These are phyloP conservation scores for Casuarina cunninghamiana DNA, from an alignment of 306 rosid species.

Conservation along the genomic window DNA sequence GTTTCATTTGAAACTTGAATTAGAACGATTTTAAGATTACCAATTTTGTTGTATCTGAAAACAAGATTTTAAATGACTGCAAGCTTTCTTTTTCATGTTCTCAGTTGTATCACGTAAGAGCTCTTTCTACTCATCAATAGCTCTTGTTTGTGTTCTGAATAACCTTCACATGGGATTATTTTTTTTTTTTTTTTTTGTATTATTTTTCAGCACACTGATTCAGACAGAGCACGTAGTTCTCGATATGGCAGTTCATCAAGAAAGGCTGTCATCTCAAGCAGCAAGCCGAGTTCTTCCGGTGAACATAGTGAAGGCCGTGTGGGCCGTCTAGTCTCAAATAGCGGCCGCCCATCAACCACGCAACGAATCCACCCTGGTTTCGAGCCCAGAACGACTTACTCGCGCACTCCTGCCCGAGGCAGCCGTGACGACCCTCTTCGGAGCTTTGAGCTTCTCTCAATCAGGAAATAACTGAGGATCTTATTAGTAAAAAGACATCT, in stretches of 20 bases:
- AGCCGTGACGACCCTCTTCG: slow-evolving; percentile 77
- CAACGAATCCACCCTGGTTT: slow-evolving; percentile 51
- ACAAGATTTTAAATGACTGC: neutral
- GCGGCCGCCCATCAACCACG: slow-evolving; percentile 55
- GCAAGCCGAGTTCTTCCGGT: slow-evolving; percentile 65
- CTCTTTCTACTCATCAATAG: neutral
- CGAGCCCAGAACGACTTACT: slow-evolving; percentile 56
- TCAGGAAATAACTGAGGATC: slow-evolving; percentile 59
- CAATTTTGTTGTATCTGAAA: neutral
- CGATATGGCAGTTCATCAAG: slow-evolving; percentile 91
- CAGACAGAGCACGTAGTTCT: slow-evolving; percentile 66
- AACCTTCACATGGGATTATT: slow-evolving; percentile 1
- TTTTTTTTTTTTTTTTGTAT: slow-evolving; percentile 5
- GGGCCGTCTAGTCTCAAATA: slow-evolving; percentile 46
- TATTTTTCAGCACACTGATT: slow-evolving; percentile 57
- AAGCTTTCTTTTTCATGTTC: neutral
- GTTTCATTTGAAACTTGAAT: neutral
- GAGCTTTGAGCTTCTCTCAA: slow-evolving; percentile 81
- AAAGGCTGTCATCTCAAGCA: slow-evolving; percentile 56
- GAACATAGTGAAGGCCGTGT: slow-evolving; percentile 66
- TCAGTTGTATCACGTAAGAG: neutral
- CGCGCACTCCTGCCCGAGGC: slow-evolving; percentile 55
- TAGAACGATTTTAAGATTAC: neutral
- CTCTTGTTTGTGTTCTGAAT: neutral
- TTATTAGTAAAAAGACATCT: neutral